A percentile compares a stretch with the other conserved stretches of the same genome.
Conservation (phyloP, 1,284 basidiomycete species). For the Pseudozyma flocculosa region DNA sequence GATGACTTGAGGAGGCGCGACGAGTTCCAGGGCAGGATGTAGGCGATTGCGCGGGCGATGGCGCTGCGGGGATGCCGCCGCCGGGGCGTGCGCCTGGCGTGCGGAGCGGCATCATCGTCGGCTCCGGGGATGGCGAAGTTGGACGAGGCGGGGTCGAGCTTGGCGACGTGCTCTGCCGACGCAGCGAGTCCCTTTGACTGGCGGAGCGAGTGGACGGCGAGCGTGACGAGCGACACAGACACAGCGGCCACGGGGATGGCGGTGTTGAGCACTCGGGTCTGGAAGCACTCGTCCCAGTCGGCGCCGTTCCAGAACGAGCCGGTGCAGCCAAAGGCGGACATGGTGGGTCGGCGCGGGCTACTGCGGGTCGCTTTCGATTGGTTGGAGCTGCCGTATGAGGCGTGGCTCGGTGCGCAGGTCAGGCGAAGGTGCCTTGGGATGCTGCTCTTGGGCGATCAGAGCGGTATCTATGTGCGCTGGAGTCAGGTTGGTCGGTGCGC, state of each 20-base stretch:
- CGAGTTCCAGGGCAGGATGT: conserved; percentile 41
- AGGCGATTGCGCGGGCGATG: conserved; percentile 13
- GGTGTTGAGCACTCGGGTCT: conserved; percentile 29
- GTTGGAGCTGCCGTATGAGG: too few relatives aligned
- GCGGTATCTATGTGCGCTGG: too few relatives aligned
- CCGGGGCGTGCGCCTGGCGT: conserved; percentile 2
- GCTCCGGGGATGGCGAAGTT: conserved; percentile 21
- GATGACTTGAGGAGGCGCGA: conserved; percentile 20
- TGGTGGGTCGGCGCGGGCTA: background rate
- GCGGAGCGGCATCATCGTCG: background rate
- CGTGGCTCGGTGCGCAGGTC: too few relatives aligned
- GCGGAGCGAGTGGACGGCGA: conserved; percentile 24
- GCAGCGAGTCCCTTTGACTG: conserved; percentile 15
- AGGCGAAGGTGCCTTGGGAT: too few relatives aligned
- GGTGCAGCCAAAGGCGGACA: background rate
- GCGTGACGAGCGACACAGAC: conserved; percentile 16
- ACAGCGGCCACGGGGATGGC: conserved; percentile 24
- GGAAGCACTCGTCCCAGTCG: conserved; percentile 39
- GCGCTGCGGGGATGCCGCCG: background rate
- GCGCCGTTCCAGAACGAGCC: conserved; percentile 21
- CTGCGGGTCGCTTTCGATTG: too few relatives aligned
- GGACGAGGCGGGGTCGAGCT: conserved; percentile 37
- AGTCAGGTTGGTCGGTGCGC: too few relatives aligned
- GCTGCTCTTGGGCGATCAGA: too few relatives aligned
- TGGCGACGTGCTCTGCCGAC: conserved; percentile 35